These are phyloP conservation scores for Aureobasidium sp. DNA, from an alignment of 2,329 filamentous ascomycete genomes.

Conservation along the genomic window DNA sequence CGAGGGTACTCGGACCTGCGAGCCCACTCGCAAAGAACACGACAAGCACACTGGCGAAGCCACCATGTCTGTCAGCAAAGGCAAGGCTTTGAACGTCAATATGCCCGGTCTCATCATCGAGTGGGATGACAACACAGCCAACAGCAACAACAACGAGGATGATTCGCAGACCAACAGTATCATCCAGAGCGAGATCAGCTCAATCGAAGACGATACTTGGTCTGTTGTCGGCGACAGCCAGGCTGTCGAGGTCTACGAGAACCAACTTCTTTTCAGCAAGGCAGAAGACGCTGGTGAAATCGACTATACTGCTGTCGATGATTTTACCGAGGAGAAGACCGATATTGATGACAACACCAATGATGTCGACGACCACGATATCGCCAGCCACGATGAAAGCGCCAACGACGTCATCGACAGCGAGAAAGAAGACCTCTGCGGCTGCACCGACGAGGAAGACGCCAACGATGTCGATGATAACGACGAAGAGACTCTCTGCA, in stretches of 20 bases:
- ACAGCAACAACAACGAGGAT: no score
- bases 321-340: neutral
- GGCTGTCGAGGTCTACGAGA: neutral
- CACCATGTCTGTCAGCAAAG: no score
- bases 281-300: neutral
- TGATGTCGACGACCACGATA: neutral
- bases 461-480: no score
- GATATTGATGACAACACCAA: neutral
- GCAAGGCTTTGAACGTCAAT: no score
- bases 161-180: no score
- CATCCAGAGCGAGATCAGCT: no score
- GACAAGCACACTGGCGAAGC: no score
- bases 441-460: neutral
- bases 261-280: neutral
- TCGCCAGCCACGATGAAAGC: neutral
- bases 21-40: no score
- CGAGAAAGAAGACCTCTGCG: neutral
- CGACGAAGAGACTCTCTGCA: neutral
- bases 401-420: no score
- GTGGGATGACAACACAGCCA: no score
- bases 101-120: no score
- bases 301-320: neutral
- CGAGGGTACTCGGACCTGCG: no score
- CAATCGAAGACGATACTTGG: neutral
- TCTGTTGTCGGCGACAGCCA: neutral